Evolutionary conservation across 2,329 filamentous ascomycete species (phyloP), one percentile per base, ranked within the genome.

Genomic region (Plectosphaerella plurivora): DNA sequence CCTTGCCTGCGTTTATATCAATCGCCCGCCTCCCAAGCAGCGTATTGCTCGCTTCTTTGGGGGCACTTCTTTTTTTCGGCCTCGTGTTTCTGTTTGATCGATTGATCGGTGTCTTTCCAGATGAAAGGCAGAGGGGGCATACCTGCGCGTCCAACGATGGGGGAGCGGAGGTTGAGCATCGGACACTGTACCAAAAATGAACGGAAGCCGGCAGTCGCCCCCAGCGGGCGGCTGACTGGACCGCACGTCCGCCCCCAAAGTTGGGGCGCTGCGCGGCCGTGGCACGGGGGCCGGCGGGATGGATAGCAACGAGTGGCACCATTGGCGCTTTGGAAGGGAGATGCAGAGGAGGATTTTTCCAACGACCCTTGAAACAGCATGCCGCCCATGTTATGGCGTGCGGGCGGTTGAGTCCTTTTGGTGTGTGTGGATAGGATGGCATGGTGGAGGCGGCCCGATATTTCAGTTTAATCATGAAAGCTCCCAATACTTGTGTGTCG

Each of bases 401-500:
- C 52, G 50, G 41, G 37, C 35, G 50, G 51, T 47, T 49, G 54
- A 53, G 22, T 22, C n/a, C n/a, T 44, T 16, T 44, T 44, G 28
- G 28, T 8, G 28, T 33, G 28, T 33, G 28, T 39, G 37, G 37
- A 18, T 39, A 39, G 15, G 37, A 33, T 33, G 28, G 28, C 14
- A 22, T 24, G 18, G 37, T 45, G 51, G 47, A 52, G 54, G 55
- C 46, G 55, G 55, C 46, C 52, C 45, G 47, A 57, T 57, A 57
- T 53, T 20, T 52, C 48, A 56, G 54, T 56, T 54, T 57, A 57
- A 57, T 57, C 54, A 57, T 50, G 55, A 57, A 54, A 57, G 50
- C 56, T 39, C 47, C 18, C 41, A 39, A 39, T 15, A 18, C 4
- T 8, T 15, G 37, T n/a, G 3, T 11, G 15, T n/a, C 15, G 7